Conservation (phyloP, 306 rosid genomes). For the Vigna mungo region DNA sequence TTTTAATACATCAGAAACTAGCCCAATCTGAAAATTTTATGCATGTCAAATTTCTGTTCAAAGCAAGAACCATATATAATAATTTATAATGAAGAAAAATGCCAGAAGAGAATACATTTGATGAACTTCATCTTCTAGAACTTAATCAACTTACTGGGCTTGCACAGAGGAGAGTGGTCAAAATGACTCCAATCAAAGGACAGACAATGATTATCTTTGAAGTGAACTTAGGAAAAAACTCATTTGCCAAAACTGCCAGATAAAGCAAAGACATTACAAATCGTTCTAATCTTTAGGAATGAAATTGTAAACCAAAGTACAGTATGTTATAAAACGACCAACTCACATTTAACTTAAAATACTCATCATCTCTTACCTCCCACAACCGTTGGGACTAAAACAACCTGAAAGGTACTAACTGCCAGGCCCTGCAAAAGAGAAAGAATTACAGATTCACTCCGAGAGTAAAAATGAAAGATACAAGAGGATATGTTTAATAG, state of each 20-base stretch:
- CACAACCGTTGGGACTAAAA: conserved; percentile 81
- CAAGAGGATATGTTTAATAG: conserved; percentile 23
- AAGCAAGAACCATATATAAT: conserved; percentile 24
- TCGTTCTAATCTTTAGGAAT: conserved; percentile 20
- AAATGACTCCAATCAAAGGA: conserved; percentile 89
- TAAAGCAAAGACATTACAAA: conserved; percentile 43
- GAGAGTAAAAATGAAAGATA: conserved; percentile 31
- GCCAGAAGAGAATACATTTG: conserved; percentile 9
- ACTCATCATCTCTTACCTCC: conserved; percentile 75
- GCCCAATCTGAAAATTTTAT: conserved; percentile 77
- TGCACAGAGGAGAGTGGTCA: conserved; percentile 92
- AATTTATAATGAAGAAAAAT: conserved; percentile 26
- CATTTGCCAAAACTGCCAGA: conserved; percentile 86
- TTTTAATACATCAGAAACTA: conserved; percentile 84
- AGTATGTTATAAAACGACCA: conserved; percentile 19
- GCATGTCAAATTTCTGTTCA: conserved; percentile 32
- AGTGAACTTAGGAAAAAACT: conserved; percentile 91
- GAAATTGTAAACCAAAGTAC: conserved; percentile 33
- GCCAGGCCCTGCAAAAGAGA: conserved; percentile 76
- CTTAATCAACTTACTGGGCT: conserved; percentile 76
- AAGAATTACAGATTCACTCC: conserved; percentile 11
- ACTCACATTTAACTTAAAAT: conserved; percentile 26
- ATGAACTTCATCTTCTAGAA: conserved; percentile 10
- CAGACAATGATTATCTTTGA: conserved; percentile 77
- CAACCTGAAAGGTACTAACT: conserved; percentile 96